A percentile compares a stretch with the other conserved stretches of the same genome.
phyloP scores from a whole-genome alignment of 768 basidiomycete genomes.

The Daedaleopsis nitida region DNA sequence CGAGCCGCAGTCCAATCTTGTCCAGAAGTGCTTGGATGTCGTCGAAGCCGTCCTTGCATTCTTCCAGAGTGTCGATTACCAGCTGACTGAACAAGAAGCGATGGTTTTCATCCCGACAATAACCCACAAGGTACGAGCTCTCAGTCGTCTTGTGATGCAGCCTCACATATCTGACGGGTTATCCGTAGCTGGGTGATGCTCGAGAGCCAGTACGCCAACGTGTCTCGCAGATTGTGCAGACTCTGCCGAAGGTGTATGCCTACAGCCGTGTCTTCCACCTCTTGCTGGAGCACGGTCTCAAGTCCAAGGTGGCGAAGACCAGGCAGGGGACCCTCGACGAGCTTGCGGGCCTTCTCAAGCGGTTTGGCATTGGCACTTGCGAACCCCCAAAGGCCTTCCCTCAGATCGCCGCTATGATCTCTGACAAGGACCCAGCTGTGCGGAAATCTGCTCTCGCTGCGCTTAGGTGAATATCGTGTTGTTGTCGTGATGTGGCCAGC shows the following conservation, averaged over 20 bases:
- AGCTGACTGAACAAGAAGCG: conserved; percentile 85
- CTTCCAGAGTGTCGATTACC: conserved; percentile 70
- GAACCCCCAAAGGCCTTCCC: conserved; percentile 83
- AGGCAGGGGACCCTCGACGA: conserved; percentile 88
- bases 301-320: conserved; percentile 89
- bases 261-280: conserved; percentile 90
- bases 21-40: conserved; percentile 86
- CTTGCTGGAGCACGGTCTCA: conserved; percentile 85
- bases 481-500: background rate
- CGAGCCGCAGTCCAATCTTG: conserved; percentile 88
- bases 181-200: conserved; percentile 83
- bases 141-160: background rate
- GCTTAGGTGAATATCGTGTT: conserved; percentile 62
- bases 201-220: conserved; percentile 79
- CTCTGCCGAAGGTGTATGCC: conserved; percentile 86
- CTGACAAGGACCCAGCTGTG: conserved; percentile 87
- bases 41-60: conserved; percentile 79
- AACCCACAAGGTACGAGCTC: conserved; percentile 75
- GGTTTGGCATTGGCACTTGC: conserved; percentile 80
- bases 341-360: conserved; percentile 71
- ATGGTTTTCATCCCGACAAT: conserved; percentile 87
- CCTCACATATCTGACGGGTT: conserved; percentile 2
- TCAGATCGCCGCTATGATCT: conserved; percentile 73
- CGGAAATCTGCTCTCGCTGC: conserved; percentile 84
- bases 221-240: conserved; percentile 83